Evolutionary conservation across 2,329 filamentous ascomycete genomes (phyloP), one percentile per base, ranked within the genome.

Genomic region (Rhinocladiella similis): DNA sequence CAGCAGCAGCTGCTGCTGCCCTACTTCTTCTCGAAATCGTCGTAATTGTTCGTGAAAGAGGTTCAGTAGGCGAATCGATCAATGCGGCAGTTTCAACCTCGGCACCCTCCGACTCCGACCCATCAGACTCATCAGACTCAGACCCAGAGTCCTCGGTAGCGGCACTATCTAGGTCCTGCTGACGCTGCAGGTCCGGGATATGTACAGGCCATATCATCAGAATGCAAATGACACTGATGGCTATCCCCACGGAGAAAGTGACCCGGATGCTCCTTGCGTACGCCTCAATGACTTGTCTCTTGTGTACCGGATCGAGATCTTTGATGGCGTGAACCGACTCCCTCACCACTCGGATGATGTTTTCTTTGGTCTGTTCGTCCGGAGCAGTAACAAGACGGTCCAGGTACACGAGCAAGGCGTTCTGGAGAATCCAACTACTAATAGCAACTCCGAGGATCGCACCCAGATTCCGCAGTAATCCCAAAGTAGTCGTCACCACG

Each of bases 401-500:
- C 13, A 66, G 56, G 22, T 63, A 64, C 18, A 61, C 39, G 1
- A 59, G 50, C 19, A 66, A 51, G 3, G 56, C 50, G 42, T 66
- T 66, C 43, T 66, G 64, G 4, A 65, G 52, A 12, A 66, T 39
- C 57, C 60, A 63, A 51, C 57, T 63, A 35, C 57, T 61, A 27
- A 65, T 41, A 10, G 64, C 61, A 12, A 66, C 64, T 14, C 63
- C 62, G 18, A 64, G 49, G 39, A 65, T 60, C 16, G 54, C 42
- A 22, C 64, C 62, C 9, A 65, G 33, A 29, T 49, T 60, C 38
- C 63, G 54, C 18, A 60, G 38, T 7, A 65, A 58, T 12, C 56
- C 62, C 4, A 65, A 47, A 7, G 63, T 64, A 7, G 60, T 64
- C 3, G 56, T 60, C 65, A 77, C 73, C 18, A 77, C 75, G 0